Percentiles rank a stretch among this genome's conserved stretches.
phyloP scores from a whole-genome alignment of 1,139 yeast genomes.

The Yamadazyma blattariae region DNA sequence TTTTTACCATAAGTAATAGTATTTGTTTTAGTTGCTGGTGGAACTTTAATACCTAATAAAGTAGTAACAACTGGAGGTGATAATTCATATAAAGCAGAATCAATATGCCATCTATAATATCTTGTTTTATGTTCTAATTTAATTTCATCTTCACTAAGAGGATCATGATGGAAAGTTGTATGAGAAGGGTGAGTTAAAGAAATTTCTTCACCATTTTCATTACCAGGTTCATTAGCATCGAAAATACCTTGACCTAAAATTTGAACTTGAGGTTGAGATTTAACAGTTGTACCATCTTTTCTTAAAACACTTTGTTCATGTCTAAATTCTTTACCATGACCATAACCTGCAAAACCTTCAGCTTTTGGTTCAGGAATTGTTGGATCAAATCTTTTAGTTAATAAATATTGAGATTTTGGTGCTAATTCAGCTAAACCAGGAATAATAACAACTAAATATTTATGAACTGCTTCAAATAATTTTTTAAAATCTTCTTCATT shows the following conservation, averaged over 20 bases:
- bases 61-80: conserved; percentile 87
- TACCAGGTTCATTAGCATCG: conserved; percentile 65
- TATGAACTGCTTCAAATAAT: conserved; percentile 64
- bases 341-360: conserved; percentile 56
- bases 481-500: conserved; percentile 59
- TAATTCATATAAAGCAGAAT: conserved; percentile 79
- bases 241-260: conserved; percentile 80
- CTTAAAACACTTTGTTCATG: conserved; percentile 73
- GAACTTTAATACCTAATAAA: conserved; percentile 78
- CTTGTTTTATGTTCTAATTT: conserved; percentile 62
- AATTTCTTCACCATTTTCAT: conserved; percentile 56
- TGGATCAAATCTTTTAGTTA: conserved; percentile 78
- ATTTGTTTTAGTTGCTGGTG: conserved; percentile 47
- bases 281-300: conserved; percentile 78
- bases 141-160: conserved; percentile 61
- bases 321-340: conserved; percentile 83
- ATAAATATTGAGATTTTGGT: conserved; percentile 70
- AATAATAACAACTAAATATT: conserved; percentile 67
- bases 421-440: conserved; percentile 64
- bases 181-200: conserved; percentile 80
- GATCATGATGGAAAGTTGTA: conserved; percentile 68
- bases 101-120: conserved; percentile 92
- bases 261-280: conserved; percentile 83
- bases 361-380: conserved; percentile 51
- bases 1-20: conserved; percentile 64